These are phyloP conservation scores for Cerrena zonata DNA, from an alignment of 1,284 basidiomycete species.

Conservation along the genomic window DNA sequence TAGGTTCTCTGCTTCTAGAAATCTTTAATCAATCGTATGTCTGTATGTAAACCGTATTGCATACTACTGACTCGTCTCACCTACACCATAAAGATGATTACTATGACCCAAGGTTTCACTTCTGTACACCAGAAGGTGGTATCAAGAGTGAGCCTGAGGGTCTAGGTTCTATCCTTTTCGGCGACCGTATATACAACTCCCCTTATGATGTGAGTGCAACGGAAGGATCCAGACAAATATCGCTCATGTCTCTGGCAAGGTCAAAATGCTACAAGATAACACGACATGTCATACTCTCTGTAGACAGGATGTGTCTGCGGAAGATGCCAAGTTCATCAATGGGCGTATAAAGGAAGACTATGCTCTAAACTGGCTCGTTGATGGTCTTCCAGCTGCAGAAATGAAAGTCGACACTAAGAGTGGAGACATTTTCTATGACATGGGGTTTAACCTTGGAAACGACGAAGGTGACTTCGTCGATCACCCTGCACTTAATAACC, in stretches of 20 bases:
- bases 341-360: conserved; percentile 89
- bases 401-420: conserved; percentile 79
- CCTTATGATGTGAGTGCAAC: conserved; percentile 74
- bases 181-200: conserved; percentile 90
- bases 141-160: conserved; percentile 80
- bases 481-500: conserved; percentile 79
- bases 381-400: conserved; percentile 90
- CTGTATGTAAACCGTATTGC: background rate
- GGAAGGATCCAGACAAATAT: too few relatives aligned
- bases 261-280: conserved; percentile 71
- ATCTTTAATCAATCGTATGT: conserved; percentile 73
- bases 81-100: conserved; percentile 63
- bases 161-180: conserved; percentile 89
- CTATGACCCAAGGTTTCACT: conserved; percentile 80
- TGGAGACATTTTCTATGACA: conserved; percentile 82
- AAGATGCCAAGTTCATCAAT: conserved; percentile 86
- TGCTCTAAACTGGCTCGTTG: conserved; percentile 90
- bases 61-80: background rate
- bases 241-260: conserved; percentile 47
- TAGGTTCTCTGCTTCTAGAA: conserved; percentile 45
- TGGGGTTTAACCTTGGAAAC: conserved; percentile 77
- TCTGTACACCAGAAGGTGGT: conserved; percentile 78
- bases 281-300: conserved; percentile 78
- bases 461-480: conserved; percentile 49
- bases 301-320: conserved; percentile 49